Base-by-base conservation (phyloP, 2,329 filamentous ascomycete genomes). In the Phoma sp. region DNA sequence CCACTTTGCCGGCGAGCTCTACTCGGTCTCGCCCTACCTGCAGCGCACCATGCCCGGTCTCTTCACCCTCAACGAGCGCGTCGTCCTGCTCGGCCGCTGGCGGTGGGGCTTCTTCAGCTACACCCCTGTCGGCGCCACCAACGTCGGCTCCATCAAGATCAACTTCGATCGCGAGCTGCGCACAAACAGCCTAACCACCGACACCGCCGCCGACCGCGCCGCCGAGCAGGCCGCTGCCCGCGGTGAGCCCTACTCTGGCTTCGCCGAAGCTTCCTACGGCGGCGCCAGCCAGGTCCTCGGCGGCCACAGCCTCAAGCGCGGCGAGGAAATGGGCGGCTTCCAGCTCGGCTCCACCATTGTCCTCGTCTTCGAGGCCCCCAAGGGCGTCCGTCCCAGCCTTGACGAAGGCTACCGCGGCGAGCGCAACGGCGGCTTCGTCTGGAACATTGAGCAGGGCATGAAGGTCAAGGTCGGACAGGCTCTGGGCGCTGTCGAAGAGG, bases 291-390 rank as follows among this genome's bases (percentile, higher is more conserved):
- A 82, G 3, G 84, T 96, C 2, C 82, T 99, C 0, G 86, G 86
- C 19, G 95, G 96, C 2, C 88, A 98, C 73, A 89, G 94, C 1
- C 79, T 99, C 51, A 85, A 88, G 60, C 84, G 90, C 39, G 95
- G 95, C 32, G 94, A 98, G 72, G 95, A 99, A 77, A 98, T 99
- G 92, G 95, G 95, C 50, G 96, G 95, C 0, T 99, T 99, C 78
- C 92, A 96, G 79, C 82, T 99, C 3, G 95, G 95, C 19, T 96
- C 92, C 74, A 96, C 94, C 1, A 88, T 99, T 63, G 95, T 99
- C 35, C 81, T 99, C 47, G 92, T 99, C 0, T 99, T 99, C 72
- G 96, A 99, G 78, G 95, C 95, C 12, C 95, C 95, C 0, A 85
- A 88, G 65, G 85, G 85, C 13, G 69, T 76, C 25, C 72, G 81